Percentiles rank a stretch among this genome's conserved stretches.
Conservation (phyloP, 495 filamentous ascomycete species). For the Pyrenula aspistea region DNA sequence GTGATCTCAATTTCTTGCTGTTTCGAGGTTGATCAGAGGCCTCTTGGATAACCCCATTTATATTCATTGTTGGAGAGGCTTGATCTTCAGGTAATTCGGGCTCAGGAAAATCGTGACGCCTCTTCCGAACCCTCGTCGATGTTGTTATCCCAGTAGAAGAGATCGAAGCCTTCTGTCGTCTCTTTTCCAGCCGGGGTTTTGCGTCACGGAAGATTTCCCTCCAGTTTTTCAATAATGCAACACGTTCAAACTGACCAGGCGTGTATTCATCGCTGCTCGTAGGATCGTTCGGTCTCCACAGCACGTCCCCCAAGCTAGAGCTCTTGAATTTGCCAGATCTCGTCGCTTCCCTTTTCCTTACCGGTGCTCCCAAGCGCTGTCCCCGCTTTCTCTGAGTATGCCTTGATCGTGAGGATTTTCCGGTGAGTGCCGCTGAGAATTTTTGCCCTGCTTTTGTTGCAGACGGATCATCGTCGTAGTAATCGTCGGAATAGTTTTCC, state of each 20-base stretch:
- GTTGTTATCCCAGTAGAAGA: no score
- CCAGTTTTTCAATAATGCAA: conserved; percentile 38
- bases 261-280: conserved; percentile 19
- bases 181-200: no score
- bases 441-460: background rate
- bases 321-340: background rate
- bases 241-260: conserved; percentile 26
- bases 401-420: background rate
- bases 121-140: no score
- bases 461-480: conserved; percentile 34
- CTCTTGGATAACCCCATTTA: no score
- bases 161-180: no score
- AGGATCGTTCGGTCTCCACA: background rate
- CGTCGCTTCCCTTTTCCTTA: background rate
- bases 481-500: conserved; percentile 39
- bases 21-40: no score
- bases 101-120: no score
- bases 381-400: background rate
- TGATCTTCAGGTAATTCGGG: no score
- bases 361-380: background rate
- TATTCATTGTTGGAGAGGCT: no score
- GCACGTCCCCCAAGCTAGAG: background rate
- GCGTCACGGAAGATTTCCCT: conserved; percentile 27
- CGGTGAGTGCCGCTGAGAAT: background rate
- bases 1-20: no score